phyloP scores from a whole-genome alignment of 129 eudicot genomes.

The Tagetes patula region DNA sequence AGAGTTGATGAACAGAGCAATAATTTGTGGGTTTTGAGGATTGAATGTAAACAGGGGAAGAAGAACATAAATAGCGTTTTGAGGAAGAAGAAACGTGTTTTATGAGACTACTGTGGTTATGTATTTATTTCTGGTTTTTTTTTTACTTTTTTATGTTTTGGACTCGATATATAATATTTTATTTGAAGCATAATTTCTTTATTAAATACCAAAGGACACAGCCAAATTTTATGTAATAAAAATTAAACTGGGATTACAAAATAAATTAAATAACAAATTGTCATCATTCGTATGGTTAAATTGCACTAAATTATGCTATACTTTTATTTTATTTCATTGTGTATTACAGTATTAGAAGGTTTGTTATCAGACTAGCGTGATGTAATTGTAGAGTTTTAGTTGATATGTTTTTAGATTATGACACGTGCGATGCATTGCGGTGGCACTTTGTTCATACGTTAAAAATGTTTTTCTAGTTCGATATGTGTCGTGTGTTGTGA shows the following conservation, averaged over 20 bases:
- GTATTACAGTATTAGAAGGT: too few relatives aligned
- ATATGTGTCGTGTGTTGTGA: too few relatives aligned
- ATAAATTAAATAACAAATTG: too few relatives aligned
- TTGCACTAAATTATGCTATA: too few relatives aligned
- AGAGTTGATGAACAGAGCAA: conserved; percentile 20
- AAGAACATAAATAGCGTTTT: conserved; percentile 52
- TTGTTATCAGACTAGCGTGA: too few relatives aligned
- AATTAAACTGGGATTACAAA: background rate
- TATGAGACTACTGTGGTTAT: conserved; percentile 36
- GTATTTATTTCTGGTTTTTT: conserved; percentile 5
- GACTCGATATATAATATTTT: background rate
- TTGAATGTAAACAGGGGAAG: conserved; percentile 31
- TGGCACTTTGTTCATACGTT: too few relatives aligned
- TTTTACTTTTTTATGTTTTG: background rate
- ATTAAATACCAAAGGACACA: too few relatives aligned
- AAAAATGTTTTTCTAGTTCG: too few relatives aligned
- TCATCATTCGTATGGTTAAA: too few relatives aligned
- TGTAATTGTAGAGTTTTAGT: too few relatives aligned
- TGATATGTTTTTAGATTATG: too few relatives aligned
- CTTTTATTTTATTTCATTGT: background rate
- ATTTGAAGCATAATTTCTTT: background rate
- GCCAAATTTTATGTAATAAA: background rate
- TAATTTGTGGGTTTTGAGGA: conserved; percentile 24
- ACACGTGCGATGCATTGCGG: too few relatives aligned
- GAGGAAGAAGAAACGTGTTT: conserved; percentile 51